Evolutionary conservation across 164 flowering plant species (phyloP).

Genomic region (Dillenia suffruticosa): DNA sequence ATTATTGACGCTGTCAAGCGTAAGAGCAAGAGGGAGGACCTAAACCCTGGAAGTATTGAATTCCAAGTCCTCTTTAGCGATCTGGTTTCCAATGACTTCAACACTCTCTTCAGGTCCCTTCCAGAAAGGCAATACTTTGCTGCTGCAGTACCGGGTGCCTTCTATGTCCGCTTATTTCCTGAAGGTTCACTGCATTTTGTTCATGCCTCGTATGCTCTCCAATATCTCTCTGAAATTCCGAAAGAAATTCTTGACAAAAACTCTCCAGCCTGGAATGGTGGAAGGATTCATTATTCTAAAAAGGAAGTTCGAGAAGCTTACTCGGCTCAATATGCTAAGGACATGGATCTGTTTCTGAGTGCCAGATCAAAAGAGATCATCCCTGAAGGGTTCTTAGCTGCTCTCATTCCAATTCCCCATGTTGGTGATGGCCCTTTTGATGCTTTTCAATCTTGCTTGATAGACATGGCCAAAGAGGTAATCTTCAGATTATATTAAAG

Average conservation of each 20-base stretch:
- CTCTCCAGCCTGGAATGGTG: conserved; percentile 19
- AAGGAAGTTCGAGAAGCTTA: conserved; percentile 19
- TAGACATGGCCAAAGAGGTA: conserved; percentile 14
- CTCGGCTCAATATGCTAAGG: conserved; percentile 14
- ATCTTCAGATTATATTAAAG: not conserved
- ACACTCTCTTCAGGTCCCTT: not conserved
- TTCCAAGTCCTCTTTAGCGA: conserved; percentile 22
- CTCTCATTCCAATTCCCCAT: conserved; percentile 2
- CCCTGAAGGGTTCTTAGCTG: conserved; percentile 17
- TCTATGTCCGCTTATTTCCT: conserved; percentile 15
- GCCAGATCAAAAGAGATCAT: conserved; percentile 19
- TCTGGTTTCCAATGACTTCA: conserved; percentile 20
- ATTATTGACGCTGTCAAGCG: conserved; percentile 21
- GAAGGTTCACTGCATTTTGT: conserved; percentile 6
- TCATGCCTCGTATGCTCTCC: conserved; percentile 18
- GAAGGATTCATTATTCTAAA: conserved; percentile 6
- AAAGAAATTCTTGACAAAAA: conserved; percentile 4
- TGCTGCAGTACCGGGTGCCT: conserved; percentile 18
- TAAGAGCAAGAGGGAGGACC: not conserved
- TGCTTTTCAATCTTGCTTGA: conserved; percentile 6
- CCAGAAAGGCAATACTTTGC: conserved; percentile 11
- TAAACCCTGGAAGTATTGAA: not conserved
- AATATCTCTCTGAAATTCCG: conserved; percentile 15
- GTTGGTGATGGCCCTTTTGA: conserved; percentile 3
- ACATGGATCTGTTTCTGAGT: conserved; percentile 11